phyloP scores from a whole-genome alignment of 768 basidiomycete species.

The Hygrocybe coccinea region DNA sequence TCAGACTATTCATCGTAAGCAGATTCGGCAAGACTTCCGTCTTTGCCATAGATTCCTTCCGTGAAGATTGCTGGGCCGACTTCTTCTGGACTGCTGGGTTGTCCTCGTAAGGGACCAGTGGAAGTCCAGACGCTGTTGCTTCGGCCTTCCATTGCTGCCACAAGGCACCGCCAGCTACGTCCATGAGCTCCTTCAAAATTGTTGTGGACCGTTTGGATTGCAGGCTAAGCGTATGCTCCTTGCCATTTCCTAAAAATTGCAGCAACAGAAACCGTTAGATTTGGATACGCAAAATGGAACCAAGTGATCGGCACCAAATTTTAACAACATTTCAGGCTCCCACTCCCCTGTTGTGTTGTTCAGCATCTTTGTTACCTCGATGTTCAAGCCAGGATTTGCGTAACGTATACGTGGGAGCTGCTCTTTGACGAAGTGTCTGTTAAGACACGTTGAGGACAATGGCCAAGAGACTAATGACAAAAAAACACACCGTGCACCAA shows the following conservation, averaged over 20 bases:
- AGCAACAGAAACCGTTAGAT: neutral
- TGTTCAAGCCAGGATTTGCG: slow-evolving; percentile 63
- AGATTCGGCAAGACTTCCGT: neutral
- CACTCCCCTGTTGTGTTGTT: slow-evolving; percentile 53
- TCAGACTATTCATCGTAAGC: slow-evolving; percentile 1
- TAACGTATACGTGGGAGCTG: slow-evolving; percentile 74
- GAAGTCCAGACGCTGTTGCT: slow-evolving; percentile 42
- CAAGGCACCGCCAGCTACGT: slow-evolving; percentile 51
- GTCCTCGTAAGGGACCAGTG: slow-evolving; percentile 44
- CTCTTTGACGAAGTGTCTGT: slow-evolving; percentile 74
- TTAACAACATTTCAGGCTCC: slow-evolving; percentile 57
- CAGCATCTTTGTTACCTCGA: slow-evolving; percentile 50
- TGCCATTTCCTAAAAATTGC: slow-evolving; percentile 44
- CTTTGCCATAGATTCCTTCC: neutral
- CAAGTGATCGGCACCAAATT: slow-evolving; percentile 50
- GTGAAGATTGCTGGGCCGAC: neutral
- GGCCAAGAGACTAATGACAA: neutral
- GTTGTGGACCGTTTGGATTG: slow-evolving; percentile 64
- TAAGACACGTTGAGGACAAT: neutral
- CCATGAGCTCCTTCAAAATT: slow-evolving; percentile 69
- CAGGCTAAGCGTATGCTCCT: slow-evolving; percentile 45
- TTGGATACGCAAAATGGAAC: neutral
- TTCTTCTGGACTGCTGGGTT: neutral
- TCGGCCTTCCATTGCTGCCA: slow-evolving; percentile 56
- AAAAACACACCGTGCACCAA: slow-evolving; percentile 59